Percentiles rank a stretch among this genome's conserved stretches.
Conservation (phyloP, 176 grass and related monocot species). For the sorghum (Sorghum bicolor) region DNA sequence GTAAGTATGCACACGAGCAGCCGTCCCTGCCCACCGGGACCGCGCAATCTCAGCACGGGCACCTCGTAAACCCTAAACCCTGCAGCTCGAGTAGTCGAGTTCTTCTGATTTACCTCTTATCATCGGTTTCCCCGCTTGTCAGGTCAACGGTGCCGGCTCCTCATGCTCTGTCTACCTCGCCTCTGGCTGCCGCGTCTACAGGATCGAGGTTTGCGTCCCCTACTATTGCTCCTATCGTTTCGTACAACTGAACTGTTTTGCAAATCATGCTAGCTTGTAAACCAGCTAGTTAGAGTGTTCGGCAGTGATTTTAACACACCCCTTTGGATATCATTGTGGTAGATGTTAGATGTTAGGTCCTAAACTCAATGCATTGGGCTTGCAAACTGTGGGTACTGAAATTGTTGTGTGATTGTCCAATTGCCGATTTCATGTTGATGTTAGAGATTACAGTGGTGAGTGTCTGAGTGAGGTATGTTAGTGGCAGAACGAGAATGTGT, state of each 20-base stretch:
- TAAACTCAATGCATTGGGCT: not conserved
- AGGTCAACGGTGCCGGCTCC: conserved; percentile 54
- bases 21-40: not conserved
- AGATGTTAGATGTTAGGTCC: not conserved
- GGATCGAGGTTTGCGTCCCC: conserved; percentile 53
- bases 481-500: not conserved
- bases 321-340: not conserved
- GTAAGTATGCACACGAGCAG: conserved; percentile 17
- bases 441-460: not conserved
- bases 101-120: not conserved
- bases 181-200: conserved; percentile 77
- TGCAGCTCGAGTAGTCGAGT: not conserved
- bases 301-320: not conserved
- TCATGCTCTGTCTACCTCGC: conserved; percentile 78
- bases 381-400: not conserved
- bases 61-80: conserved; percentile 41
- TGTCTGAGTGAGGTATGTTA: not conserved
- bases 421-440: not conserved
- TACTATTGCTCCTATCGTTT: not conserved
- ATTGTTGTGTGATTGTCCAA: not conserved
- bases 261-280: not conserved
- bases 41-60: not conserved
- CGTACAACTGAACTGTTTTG: not conserved
- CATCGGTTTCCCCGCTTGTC: not conserved
- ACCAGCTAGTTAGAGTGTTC: not conserved